Conservation (phyloP, 1,139 yeast species). For the Scheffersomyces titani region DNA sequence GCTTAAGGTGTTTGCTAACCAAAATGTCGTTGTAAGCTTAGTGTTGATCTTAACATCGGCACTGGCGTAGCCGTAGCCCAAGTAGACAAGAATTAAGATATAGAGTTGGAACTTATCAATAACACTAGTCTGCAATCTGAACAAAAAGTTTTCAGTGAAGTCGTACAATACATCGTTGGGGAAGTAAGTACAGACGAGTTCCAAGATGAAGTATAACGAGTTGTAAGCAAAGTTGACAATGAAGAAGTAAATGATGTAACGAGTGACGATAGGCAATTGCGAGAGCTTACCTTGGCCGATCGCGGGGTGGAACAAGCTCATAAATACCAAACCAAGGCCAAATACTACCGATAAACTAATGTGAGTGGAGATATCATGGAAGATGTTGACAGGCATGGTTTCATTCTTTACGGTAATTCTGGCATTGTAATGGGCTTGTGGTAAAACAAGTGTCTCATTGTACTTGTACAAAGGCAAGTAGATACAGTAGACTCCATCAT, state of each 20-base stretch:
- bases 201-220: background rate
- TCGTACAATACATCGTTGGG: slow-evolving; percentile 1
- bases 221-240: background rate
- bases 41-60: background rate
- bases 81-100: background rate
- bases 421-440: slow-evolving; percentile 6
- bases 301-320: slow-evolving; percentile 1
- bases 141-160: background rate
- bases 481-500: slow-evolving; percentile 13
- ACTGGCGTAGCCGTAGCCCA: background rate
- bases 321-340: slow-evolving; percentile 3
- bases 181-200: background rate
- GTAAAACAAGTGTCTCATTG: slow-evolving; percentile 1
- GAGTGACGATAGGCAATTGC: background rate
- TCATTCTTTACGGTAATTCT: slow-evolving; percentile 5
- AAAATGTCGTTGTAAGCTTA: background rate
- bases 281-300: background rate
- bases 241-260: background rate
- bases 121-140: background rate
- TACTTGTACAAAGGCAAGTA: slow-evolving; percentile 13
- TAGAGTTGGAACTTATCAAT: background rate
- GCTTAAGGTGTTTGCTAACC: background rate
- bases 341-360: slow-evolving; percentile 5
- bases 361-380: slow-evolving; percentile 4
- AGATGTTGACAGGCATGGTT: slow-evolving; percentile 6